These are phyloP conservation scores for Colletotrichum camelliae DNA, from an alignment of 2,329 filamentous ascomycete species.

Conservation along the genomic window DNA sequence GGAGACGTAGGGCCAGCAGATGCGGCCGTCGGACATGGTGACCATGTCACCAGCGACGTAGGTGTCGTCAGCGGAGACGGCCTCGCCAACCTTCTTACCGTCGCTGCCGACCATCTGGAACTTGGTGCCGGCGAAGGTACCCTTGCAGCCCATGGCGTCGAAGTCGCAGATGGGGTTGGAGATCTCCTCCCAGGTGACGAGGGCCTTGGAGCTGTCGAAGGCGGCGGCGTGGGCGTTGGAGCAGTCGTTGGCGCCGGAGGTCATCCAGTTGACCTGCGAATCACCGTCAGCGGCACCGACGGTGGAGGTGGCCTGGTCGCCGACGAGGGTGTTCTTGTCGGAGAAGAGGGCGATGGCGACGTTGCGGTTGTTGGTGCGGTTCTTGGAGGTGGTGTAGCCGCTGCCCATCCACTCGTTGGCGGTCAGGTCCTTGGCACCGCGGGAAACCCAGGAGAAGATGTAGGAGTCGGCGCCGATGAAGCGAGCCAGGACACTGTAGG, in stretches of 20 bases:
- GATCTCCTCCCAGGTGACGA: conserved; percentile 68
- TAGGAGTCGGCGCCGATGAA: conserved; percentile 58
- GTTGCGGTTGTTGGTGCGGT: conserved; percentile 63
- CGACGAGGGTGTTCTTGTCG: conserved; percentile 62
- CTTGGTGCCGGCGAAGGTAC: conserved; percentile 62
- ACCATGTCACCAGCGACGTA: conserved; percentile 69
- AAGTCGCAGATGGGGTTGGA: conserved; percentile 58
- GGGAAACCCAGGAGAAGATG: conserved; percentile 68
- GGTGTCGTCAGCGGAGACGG: conserved; percentile 55
- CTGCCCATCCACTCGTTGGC: conserved; percentile 63
- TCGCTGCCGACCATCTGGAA: conserved; percentile 61
- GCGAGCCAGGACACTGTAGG: conserved; percentile 61
- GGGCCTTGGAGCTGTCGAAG: conserved; percentile 55
- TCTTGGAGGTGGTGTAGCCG: conserved; percentile 56
- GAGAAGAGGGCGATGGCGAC: conserved; percentile 62
- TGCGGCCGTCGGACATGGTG: conserved; percentile 59
- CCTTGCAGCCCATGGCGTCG: conserved; percentile 64
- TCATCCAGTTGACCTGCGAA: conserved; percentile 65
- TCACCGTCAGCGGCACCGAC: conserved; percentile 60
- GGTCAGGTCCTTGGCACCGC: conserved; percentile 60
- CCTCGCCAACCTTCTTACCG: conserved; percentile 56
- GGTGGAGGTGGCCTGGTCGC: conserved; percentile 57
- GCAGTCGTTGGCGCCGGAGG: conserved; percentile 53
- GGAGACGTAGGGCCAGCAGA: conserved; percentile 67
- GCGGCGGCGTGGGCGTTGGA: conserved; percentile 64